These are phyloP conservation scores for Tylopilus sp. DNA, from an alignment of 768 basidiomycete genomes.

Conservation along the genomic window DNA sequence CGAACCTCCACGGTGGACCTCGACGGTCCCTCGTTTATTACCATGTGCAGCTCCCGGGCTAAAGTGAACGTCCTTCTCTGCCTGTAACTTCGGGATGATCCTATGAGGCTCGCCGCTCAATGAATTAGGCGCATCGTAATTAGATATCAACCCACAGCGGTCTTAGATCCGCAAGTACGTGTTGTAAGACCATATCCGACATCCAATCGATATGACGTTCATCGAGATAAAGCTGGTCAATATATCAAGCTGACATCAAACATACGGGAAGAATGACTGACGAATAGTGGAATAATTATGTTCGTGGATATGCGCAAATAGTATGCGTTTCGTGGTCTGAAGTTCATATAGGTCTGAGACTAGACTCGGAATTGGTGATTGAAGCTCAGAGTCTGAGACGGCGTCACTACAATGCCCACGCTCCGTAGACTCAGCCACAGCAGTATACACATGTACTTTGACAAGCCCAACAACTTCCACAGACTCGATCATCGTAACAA, in stretches of 20 bases:
- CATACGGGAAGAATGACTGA: constrained; percentile 29
- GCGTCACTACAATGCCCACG: too few relatives aligned
- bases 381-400: too few relatives aligned
- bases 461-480: too few relatives aligned
- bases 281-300: constrained; percentile 77
- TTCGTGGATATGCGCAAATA: constrained; percentile 79
- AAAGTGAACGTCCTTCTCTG: constrained; percentile 48
- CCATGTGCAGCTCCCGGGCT: constrained; percentile 38
- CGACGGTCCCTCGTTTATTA: constrained; percentile 68
- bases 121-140: background rate
- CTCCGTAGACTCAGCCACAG: too few relatives aligned
- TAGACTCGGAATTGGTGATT: too few relatives aligned
- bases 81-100: constrained; percentile 62
- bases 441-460: too few relatives aligned
- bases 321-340: constrained; percentile 70
- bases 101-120: constrained; percentile 34
- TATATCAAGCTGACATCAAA: background rate
- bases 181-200: constrained; percentile 76
- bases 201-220: constrained; percentile 89
- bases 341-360: too few relatives aligned
- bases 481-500: too few relatives aligned
- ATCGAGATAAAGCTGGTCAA: constrained; percentile 73
- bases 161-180: constrained; percentile 75
- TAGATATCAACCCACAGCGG: constrained; percentile 47
- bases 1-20: constrained; percentile 81